Conservation (phyloP, 805 yeast genomes). For the Candida alai region DNA sequence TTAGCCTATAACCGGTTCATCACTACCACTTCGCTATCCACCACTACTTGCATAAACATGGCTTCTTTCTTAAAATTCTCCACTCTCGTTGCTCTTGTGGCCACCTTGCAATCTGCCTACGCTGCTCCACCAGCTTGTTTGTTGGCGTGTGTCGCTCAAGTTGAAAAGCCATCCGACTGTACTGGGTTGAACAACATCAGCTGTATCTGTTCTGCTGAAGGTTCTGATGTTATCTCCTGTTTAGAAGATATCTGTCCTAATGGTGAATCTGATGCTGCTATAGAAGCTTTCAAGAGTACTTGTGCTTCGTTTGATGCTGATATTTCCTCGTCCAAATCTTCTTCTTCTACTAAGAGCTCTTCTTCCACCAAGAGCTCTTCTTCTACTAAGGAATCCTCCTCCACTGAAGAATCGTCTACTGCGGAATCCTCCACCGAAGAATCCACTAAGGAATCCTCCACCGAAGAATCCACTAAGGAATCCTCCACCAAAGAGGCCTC, state of each 20-base stretch:
- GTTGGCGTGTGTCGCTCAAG: constrained; percentile 81
- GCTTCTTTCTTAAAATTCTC: constrained; percentile 15
- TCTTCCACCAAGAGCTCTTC: constrained; percentile 26
- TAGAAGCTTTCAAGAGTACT: constrained; percentile 48
- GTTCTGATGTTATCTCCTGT: constrained; percentile 54
- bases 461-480: constrained; percentile 7
- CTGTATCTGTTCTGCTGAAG: constrained; percentile 65
- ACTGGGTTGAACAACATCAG: constrained; percentile 55
- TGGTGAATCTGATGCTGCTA: constrained; percentile 56
- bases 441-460: constrained; percentile 4
- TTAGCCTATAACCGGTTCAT: neutral
- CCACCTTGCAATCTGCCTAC: constrained; percentile 43
- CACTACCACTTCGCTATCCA: neutral
- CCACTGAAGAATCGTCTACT: constrained; percentile 16
- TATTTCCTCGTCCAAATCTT: constrained; percentile 19
- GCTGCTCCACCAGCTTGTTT: constrained; percentile 91
- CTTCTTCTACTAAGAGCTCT: constrained; percentile 21
- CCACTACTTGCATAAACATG: constrained; percentile 4
- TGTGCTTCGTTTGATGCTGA: constrained; percentile 44
- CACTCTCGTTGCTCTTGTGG: constrained; percentile 31
- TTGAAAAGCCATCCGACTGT: constrained; percentile 55
- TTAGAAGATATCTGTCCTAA: constrained; percentile 66
- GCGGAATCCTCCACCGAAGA: constrained; percentile 9
- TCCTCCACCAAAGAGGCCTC: constrained; percentile 9
- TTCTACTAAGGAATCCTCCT: constrained; percentile 25